Percentiles rank a stretch among this genome's conserved stretches.
These are phyloP conservation scores for Chrysosphaeria jannelii DNA, from an alignment of 2,329 filamentous ascomycete species.

Conservation along the genomic window DNA sequence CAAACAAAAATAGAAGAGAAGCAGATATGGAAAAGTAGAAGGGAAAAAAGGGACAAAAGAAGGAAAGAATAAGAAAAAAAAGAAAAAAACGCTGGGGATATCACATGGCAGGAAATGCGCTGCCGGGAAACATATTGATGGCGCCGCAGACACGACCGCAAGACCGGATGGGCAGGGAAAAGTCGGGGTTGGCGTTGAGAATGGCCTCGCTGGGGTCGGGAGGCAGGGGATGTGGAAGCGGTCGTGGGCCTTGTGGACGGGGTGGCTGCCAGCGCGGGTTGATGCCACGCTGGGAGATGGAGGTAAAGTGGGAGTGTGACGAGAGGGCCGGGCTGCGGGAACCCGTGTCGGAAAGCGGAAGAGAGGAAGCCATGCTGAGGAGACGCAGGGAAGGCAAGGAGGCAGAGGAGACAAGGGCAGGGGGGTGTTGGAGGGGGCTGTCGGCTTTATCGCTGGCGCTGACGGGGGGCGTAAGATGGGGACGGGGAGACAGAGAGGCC, in stretches of 20 bases:
- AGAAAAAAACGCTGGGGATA: background rate
- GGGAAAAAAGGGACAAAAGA: conserved; percentile 1
- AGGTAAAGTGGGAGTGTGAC: conserved; percentile 66
- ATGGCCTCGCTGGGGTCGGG: conserved; percentile 38
- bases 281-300: conserved; percentile 59
- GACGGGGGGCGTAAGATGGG: conserved; percentile 36
- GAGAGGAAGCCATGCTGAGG: background rate
- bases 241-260: conserved; percentile 8
- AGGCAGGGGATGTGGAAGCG: conserved; percentile 9
- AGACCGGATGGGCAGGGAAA: conserved; percentile 27
- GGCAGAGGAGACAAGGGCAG: too few relatives aligned
- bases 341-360: too few relatives aligned
- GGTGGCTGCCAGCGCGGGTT: conserved; percentile 62
- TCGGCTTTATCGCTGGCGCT: conserved; percentile 5
- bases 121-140: conserved; percentile 19
- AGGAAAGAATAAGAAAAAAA: conserved; percentile 1
- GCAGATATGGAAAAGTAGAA: background rate
- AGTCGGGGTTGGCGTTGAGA: conserved; percentile 60
- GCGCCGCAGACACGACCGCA: conserved; percentile 8
- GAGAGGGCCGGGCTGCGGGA: conserved; percentile 45
- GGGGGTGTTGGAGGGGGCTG: conserved; percentile 5
- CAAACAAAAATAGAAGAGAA: background rate
- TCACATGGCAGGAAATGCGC: conserved; percentile 16
- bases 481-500: too few relatives aligned
- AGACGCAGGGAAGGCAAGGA: too few relatives aligned